These are phyloP conservation scores for Stachybotrys elegans DNA, from an alignment of 2,329 filamentous ascomycete genomes.

Conservation along the genomic window DNA sequence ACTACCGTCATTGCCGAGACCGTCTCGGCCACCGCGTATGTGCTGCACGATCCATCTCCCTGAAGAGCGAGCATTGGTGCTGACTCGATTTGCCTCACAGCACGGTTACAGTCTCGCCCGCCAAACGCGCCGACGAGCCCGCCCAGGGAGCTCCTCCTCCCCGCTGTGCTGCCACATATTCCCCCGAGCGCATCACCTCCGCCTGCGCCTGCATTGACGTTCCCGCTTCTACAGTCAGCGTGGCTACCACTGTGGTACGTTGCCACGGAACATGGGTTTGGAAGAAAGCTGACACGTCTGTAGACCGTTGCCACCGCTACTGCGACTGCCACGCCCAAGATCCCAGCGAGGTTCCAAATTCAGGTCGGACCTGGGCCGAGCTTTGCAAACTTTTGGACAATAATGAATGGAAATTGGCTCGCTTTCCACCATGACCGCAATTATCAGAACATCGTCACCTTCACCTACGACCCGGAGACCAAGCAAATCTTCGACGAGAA, in stretches of 20 bases:
- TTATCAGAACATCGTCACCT: too few species aligned
- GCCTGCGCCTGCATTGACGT: constrained; percentile 2
- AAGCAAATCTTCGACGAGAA: too few species aligned
- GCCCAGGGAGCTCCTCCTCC: not conserved
- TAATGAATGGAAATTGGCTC: too few species aligned
- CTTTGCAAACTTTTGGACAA: too few species aligned
- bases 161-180: not conserved
- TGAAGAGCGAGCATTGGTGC: not conserved
- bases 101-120: not conserved
- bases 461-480: too few species aligned
- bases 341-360: too few species aligned
- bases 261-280: not conserved
- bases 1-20: not conserved
- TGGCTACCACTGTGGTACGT: not conserved
- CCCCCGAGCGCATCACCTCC: not conserved
- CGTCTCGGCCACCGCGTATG: not conserved
- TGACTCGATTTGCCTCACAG: not conserved
- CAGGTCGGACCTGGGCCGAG: too few species aligned
- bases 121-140: not conserved
- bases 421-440: too few species aligned
- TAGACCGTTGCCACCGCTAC: too few species aligned
- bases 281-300: not conserved
- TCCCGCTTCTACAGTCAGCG: not conserved
- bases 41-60: not conserved
- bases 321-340: too few species aligned